Evolutionary conservation across 2,329 filamentous ascomycete species (phyloP).

Genomic region (Exophiala sp.): DNA sequence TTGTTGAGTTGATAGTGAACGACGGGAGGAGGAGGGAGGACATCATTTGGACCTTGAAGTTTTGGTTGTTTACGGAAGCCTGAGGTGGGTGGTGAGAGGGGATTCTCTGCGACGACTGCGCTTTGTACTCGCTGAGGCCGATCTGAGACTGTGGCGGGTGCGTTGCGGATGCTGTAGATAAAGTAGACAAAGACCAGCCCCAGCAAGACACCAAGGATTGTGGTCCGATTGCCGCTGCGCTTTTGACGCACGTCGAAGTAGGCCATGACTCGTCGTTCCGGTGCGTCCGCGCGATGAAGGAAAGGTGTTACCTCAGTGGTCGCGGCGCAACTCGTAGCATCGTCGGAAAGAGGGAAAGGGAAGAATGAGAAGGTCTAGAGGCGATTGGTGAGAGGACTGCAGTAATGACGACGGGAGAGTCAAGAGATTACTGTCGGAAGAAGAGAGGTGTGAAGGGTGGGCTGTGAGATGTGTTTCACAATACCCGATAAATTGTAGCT

Average conservation of each 20-base stretch:
- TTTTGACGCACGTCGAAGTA: constrained; percentile 27
- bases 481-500: too few species aligned
- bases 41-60: constrained; percentile 10
- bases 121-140: constrained; percentile 45
- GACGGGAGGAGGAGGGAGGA: constrained; percentile 63
- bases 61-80: constrained; percentile 62
- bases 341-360: constrained; percentile 50
- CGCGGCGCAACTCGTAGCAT: constrained; percentile 46
- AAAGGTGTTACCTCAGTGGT: constrained; percentile 32
- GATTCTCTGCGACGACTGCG: constrained; percentile 58
- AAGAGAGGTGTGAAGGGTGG: too few species aligned
- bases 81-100: constrained; percentile 66
- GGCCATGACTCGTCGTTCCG: constrained; percentile 7
- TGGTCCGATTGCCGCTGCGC: constrained; percentile 21
- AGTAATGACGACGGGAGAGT: too few species aligned
- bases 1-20: constrained; percentile 93
- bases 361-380: too few species aligned
- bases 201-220: constrained; percentile 18
- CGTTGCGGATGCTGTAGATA: constrained; percentile 20
- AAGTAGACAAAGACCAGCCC: constrained; percentile 25
- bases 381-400: neutral
- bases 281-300: neutral
- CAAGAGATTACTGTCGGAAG: too few species aligned
- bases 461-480: too few species aligned
- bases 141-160: constrained; percentile 19